Percentiles rank a stretch among this genome's conserved stretches.
Conservation (phyloP, 1,284 basidiomycete genomes). For the Ceratobasidium sp. region DNA sequence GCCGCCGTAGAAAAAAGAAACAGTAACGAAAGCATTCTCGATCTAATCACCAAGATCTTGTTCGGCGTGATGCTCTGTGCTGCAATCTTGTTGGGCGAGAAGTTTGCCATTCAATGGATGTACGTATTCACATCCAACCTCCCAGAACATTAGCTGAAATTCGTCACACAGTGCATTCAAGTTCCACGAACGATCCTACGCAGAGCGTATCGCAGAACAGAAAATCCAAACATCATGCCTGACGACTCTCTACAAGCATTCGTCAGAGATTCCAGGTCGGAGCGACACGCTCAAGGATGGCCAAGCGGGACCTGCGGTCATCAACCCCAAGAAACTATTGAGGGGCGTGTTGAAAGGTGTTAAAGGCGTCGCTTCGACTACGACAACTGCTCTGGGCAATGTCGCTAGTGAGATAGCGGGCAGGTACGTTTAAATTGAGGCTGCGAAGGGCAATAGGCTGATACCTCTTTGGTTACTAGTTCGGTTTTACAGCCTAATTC, state of each 20-base stretch:
- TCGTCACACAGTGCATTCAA: conserved; percentile 54
- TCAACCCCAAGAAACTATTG: conserved; percentile 67
- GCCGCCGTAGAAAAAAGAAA: conserved; percentile 42
- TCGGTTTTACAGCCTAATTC: conserved; percentile 89
- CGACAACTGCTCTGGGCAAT: conserved; percentile 82
- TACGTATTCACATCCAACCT: background rate
- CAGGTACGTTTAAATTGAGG: conserved; percentile 56
- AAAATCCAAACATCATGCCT: conserved; percentile 80
- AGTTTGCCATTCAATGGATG: conserved; percentile 87
- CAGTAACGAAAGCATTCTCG: conserved; percentile 48
- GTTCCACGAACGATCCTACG: conserved; percentile 90
- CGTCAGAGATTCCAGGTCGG: conserved; percentile 72
- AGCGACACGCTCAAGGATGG: conserved; percentile 67
- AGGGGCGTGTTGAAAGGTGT: conserved; percentile 78
- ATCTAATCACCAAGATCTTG: conserved; percentile 67
- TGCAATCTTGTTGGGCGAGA: conserved; percentile 79
- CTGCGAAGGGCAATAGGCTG: too few species aligned
- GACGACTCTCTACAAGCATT: conserved; percentile 80
- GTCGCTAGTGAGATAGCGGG: conserved; percentile 76
- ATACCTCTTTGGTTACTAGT: too few species aligned
- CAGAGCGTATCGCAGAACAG: conserved; percentile 83
- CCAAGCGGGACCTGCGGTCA: conserved; percentile 50
- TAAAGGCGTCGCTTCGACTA: conserved; percentile 75
- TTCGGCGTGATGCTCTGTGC: conserved; percentile 80
- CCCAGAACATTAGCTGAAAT: too few species aligned